These are phyloP conservation scores for Pyrenophora teres DNA, from an alignment of 2,329 filamentous ascomycete genomes.

Conservation along the genomic window DNA sequence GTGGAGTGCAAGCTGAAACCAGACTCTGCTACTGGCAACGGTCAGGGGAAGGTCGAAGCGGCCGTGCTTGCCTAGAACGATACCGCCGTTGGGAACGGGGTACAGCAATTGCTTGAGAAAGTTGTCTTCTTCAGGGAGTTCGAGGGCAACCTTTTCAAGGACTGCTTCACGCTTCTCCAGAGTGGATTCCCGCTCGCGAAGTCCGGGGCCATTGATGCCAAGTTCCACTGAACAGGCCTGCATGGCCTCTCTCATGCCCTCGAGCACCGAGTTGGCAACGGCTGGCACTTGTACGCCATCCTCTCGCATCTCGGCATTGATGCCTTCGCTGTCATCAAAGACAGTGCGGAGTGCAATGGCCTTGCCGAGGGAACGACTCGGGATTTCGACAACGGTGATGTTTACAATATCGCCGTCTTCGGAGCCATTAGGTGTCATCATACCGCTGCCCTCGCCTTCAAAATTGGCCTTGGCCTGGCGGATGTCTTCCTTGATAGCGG, in stretches of 20 bases:
- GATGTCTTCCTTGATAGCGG: constrained; percentile 78
- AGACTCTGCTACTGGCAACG: constrained; percentile 83
- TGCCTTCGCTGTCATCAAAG: constrained; percentile 90
- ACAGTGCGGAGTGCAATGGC: constrained; percentile 86
- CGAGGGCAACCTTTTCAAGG: constrained; percentile 83
- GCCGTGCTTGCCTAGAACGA: constrained; percentile 75
- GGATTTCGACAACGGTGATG: constrained; percentile 86
- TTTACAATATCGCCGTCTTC: constrained; percentile 86
- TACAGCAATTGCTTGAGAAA: constrained; percentile 84
- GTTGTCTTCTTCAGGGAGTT: constrained; percentile 78
- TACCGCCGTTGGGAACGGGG: constrained; percentile 76
- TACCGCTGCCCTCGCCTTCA: constrained; percentile 60
- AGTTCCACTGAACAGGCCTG: constrained; percentile 77
- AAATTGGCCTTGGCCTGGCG: constrained; percentile 67
- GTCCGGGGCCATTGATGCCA: constrained; percentile 70
- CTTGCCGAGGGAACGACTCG: constrained; percentile 78
- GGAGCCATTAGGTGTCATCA: constrained; percentile 65
- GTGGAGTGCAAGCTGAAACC: constrained; percentile 92
- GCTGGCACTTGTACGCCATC: constrained; percentile 81
- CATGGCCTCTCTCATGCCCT: constrained; percentile 85
- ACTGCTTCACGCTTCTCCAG: constrained; percentile 81
- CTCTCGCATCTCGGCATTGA: constrained; percentile 96
- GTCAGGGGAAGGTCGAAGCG: constrained; percentile 77
- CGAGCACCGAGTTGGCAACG: constrained; percentile 78
- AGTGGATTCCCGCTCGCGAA: constrained; percentile 75